Percentiles rank a stretch among this genome's conserved stretches.
These are phyloP conservation scores for Daldinia vernicosa DNA, from an alignment of 495 filamentous ascomycete species.

Conservation along the genomic window DNA sequence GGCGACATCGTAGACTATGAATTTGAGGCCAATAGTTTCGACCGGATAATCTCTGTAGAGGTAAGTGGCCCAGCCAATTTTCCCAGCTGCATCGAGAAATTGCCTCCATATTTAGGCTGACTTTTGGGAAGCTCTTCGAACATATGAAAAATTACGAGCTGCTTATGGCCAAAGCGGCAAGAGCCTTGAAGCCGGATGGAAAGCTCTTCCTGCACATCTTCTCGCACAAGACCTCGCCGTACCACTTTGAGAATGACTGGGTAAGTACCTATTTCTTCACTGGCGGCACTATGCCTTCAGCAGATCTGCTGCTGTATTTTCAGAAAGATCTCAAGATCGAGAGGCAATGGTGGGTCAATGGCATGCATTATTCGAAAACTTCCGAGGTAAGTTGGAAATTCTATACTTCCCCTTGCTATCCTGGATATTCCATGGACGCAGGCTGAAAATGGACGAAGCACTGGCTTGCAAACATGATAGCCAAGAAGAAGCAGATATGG, in stretches of 20 bases:
- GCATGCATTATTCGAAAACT: slow-evolving; percentile 70
- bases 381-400: slow-evolving; percentile 60
- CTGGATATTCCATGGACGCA: not conserved
- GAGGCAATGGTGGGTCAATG: slow-evolving; percentile 72
- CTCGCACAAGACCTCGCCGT: slow-evolving; percentile 66
- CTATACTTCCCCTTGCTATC: no score
- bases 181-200: slow-evolving; percentile 64
- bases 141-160: slow-evolving; percentile 78
- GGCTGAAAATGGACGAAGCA: slow-evolving; percentile 54
- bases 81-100: no score
- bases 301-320: slow-evolving; percentile 70
- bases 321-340: slow-evolving; percentile 65
- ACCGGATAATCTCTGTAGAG: slow-evolving; percentile 70
- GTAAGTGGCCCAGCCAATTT: slow-evolving; percentile 26
- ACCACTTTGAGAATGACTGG: slow-evolving; percentile 75
- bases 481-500: slow-evolving; percentile 65
- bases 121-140: slow-evolving; percentile 63
- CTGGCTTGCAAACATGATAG: slow-evolving; percentile 64
- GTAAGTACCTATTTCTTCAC: slow-evolving; percentile 76
- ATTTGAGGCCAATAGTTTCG: slow-evolving; percentile 62
- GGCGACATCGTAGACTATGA: slow-evolving; percentile 68
- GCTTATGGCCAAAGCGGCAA: slow-evolving; percentile 66
- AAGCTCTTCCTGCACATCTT: slow-evolving; percentile 75
- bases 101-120: no score
- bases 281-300: slow-evolving; percentile 72